phyloP scores from a whole-genome alignment of 208 protist genomes.

The Trypanosoma theileri region DNA sequence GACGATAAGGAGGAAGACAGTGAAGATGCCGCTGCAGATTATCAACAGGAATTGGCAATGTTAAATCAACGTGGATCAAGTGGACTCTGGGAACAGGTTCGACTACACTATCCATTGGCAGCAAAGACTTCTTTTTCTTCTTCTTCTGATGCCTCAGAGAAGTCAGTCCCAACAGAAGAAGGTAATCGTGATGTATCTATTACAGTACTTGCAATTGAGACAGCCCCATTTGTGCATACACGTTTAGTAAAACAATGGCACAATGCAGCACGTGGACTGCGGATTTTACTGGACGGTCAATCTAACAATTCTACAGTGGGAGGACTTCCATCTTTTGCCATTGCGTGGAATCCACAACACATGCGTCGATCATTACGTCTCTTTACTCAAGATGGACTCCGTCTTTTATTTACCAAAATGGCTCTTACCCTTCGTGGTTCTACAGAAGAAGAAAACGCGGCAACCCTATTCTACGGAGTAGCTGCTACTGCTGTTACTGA shows the following conservation, averaged over 20 bases:
- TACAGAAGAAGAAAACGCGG: background rate
- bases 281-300: constrained; percentile 27
- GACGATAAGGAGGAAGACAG: background rate
- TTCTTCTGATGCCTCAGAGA: background rate
- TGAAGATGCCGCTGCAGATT: constrained; percentile 5
- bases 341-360: constrained; percentile 74
- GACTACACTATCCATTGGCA: constrained; percentile 61
- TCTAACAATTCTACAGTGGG: constrained; percentile 1
- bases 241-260: constrained; percentile 85
- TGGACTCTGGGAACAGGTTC: constrained; percentile 42
- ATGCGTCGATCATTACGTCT: constrained; percentile 44
- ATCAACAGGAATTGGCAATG: constrained; percentile 9
- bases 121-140: background rate
- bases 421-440: constrained; percentile 11
- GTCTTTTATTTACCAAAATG: constrained; percentile 16
- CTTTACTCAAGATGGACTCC: constrained; percentile 14
- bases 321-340: constrained; percentile 27
- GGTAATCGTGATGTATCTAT: constrained; percentile 2
- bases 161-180: too few relatives aligned
- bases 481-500: constrained; percentile 46
- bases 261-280: constrained; percentile 65
- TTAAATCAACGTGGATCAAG: constrained; percentile 6
- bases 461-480: constrained; percentile 31
- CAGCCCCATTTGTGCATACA: constrained; percentile 58
- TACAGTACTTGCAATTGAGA: constrained; percentile 64